Percentiles rank a stretch among this genome's conserved stretches.
phyloP scores from a whole-genome alignment of 371 early-diverging fungal species.

The Capniomyces stellatus region DNA sequence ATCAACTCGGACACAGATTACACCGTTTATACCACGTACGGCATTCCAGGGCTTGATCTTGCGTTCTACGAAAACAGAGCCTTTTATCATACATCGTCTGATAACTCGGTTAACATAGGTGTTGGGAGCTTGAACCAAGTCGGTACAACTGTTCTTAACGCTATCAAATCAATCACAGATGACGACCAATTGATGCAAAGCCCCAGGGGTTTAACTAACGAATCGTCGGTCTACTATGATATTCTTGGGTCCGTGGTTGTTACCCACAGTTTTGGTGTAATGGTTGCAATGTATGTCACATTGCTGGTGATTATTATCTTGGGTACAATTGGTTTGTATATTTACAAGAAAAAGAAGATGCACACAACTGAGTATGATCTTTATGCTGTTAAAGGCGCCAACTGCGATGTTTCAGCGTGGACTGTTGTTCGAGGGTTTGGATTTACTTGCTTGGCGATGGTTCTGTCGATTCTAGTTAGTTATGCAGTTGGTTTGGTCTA shows the following conservation, averaged over 20 bases:
- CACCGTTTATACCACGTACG: conserved; percentile 33
- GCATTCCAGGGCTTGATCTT: conserved; percentile 55
- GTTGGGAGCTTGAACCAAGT: not conserved
- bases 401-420: not conserved
- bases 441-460: not conserved
- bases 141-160: not conserved
- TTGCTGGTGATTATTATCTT: not conserved
- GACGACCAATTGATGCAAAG: not conserved
- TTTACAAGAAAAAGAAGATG: not conserved
- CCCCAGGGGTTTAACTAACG: not conserved
- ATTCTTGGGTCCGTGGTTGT: not conserved
- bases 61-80: conserved; percentile 49
- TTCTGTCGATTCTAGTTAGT: not conserved
- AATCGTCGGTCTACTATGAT: not conserved
- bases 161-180: not conserved
- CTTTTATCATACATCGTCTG: conserved; percentile 38
- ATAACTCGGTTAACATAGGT: not conserved
- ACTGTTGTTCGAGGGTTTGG: not conserved
- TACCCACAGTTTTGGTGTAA: not conserved
- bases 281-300: not conserved
- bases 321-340: too few relatives aligned
- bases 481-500: not conserved
- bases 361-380: not conserved
- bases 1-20: conserved; percentile 55
- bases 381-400: not conserved